Conservation (phyloP, 176 grass and related monocot species). For the Hsuehochloa calcarea region DNA sequence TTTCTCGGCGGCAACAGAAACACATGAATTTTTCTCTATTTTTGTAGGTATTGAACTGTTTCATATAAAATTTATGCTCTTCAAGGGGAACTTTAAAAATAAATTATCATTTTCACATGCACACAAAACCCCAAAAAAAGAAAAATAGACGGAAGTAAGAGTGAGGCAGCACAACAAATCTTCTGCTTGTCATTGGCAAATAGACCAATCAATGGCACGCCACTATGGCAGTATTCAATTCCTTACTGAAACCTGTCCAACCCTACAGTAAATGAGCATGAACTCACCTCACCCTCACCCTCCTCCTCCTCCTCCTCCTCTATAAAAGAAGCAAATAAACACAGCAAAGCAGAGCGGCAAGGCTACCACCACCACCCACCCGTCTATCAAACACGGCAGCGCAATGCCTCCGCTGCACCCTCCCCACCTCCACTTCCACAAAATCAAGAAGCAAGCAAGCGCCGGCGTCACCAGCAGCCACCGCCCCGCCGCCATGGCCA, state of each 20-base stretch:
- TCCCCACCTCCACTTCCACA: conserved; percentile 44
- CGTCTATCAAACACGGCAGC: conserved; percentile 25
- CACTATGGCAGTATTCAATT: conserved; percentile 32
- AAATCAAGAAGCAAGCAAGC: conserved; percentile 43
- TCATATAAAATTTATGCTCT: accelerated
- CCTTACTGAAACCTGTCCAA: conserved; percentile 40
- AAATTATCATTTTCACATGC: not conserved
- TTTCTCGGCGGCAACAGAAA: too few species aligned
- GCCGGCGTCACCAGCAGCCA: not conserved
- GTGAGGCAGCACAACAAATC: not conserved
- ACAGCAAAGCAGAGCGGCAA: conserved; percentile 6
- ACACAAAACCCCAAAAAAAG: not conserved
- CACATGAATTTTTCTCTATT: not conserved
- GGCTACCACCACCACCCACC: conserved; percentile 16
- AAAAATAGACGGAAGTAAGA: not conserved
- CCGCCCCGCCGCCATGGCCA: conserved; percentile 38
- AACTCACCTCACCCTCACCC: not conserved
- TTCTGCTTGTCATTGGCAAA: conserved; percentile 9
- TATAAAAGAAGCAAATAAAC: conserved; percentile 38
- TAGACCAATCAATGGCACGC: conserved; percentile 18
- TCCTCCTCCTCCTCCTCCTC: not conserved
- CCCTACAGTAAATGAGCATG: conserved; percentile 34
- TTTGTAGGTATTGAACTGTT: accelerated
- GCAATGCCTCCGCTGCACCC: conserved; percentile 53
- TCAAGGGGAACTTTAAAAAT: not conserved